phyloP scores from a whole-genome alignment of 768 basidiomycete species.

The Lentinula raphanica region DNA sequence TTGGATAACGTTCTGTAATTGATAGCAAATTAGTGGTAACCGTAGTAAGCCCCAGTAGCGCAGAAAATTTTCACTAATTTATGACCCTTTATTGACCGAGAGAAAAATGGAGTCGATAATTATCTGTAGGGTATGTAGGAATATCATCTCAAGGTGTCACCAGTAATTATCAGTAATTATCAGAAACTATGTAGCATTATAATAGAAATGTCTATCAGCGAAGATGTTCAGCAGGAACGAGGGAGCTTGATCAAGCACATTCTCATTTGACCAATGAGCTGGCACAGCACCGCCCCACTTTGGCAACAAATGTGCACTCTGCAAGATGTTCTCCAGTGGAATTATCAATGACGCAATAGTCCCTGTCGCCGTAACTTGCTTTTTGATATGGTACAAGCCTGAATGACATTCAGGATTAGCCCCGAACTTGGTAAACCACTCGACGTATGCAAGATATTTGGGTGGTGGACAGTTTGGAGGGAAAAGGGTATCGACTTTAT shows the following conservation, averaged over 20 bases:
- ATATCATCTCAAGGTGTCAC: no score
- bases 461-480: background rate
- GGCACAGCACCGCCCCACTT: constrained; percentile 3
- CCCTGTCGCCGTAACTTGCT: background rate
- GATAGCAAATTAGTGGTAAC: background rate
- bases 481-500: background rate
- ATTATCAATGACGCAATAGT: background rate
- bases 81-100: no score
- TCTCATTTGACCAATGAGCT: background rate
- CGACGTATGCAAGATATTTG: background rate
- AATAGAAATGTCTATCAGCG: background rate
- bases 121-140: no score
- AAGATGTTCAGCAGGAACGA: background rate
- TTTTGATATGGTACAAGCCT: background rate
- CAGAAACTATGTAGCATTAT: background rate
- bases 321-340: background rate
- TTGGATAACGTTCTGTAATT: background rate
- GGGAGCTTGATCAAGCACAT: background rate
- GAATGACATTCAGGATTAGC: background rate
- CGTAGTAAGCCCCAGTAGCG: no score
- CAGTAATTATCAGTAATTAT: background rate
- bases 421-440: background rate
- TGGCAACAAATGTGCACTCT: background rate
- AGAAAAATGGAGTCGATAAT: no score
- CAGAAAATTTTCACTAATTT: no score